Evolutionary conservation across 2,329 filamentous ascomycete species (phyloP).

Genomic region (Fusarium robinianum): DNA sequence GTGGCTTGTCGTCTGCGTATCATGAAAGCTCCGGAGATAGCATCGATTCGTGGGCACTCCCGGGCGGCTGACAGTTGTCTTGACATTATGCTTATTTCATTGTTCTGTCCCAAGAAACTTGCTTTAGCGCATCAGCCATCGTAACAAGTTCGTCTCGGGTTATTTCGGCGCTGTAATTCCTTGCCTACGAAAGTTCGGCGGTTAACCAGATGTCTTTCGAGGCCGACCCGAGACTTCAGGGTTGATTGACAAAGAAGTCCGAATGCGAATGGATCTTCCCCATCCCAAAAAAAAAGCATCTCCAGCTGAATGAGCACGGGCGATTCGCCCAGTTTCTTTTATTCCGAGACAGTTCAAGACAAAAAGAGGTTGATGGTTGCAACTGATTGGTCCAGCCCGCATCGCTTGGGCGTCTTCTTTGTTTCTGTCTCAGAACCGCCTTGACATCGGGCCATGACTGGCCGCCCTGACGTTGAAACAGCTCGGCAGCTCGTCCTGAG

Average conservation of each 20-base stretch:
- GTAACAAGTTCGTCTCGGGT: neutral
- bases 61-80: no score
- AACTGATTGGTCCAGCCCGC: conserved; percentile 14
- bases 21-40: no score
- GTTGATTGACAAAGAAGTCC: neutral
- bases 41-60: no score
- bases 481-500: conserved; percentile 26
- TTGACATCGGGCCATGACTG: conserved; percentile 15
- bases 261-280: neutral
- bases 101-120: no score
- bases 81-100: no score
- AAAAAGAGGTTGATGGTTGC: conserved; percentile 5
- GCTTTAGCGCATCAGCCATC: no score
- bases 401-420: conserved; percentile 14
- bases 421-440: conserved; percentile 27
- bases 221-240: conserved; percentile 22
- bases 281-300: neutral
- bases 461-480: conserved; percentile 38
- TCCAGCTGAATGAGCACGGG: no score
- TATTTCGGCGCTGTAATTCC: neutral
- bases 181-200: neutral
- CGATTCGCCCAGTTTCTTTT: neutral
- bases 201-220: neutral
- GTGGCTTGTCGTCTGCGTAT: no score
- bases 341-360: conserved; percentile 9